phyloP scores from a whole-genome alignment of 257 asterid genomes.

The Orobanche coerulescens region DNA sequence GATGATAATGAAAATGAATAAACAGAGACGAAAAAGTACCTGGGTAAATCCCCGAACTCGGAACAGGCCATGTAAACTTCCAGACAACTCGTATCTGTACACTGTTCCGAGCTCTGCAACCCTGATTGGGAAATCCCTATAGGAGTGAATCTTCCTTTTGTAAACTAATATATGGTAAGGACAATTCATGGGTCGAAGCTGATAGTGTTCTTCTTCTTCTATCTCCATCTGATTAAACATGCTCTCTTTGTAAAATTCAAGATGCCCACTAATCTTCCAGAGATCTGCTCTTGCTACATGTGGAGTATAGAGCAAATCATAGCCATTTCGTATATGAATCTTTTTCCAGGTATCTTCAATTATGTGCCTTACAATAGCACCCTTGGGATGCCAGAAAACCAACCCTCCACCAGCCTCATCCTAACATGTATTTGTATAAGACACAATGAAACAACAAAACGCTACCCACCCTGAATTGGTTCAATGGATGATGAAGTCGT shows the following conservation, averaged over 20 bases:
- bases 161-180: conserved; percentile 93
- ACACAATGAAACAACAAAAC: conserved; percentile 4
- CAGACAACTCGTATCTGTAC: conserved; percentile 90
- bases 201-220: conserved; percentile 88
- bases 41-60: conserved; percentile 98
- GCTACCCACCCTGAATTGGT: neutral
- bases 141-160: conserved; percentile 69
- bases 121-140: conserved; percentile 88
- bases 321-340: conserved; percentile 71
- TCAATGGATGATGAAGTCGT: neutral
- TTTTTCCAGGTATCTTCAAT: conserved; percentile 92
- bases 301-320: conserved; percentile 86
- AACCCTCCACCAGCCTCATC: conserved; percentile 99
- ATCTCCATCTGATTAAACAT: conserved; percentile 93
- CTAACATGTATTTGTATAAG: conserved; percentile 38
- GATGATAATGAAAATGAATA: too few relatives aligned
- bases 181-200: conserved; percentile 99
- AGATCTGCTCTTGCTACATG: conserved; percentile 96
- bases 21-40: too few relatives aligned
- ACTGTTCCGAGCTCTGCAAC: conserved; percentile 98
- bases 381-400: conserved; percentile 99
- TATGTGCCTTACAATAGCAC: conserved; percentile 75
- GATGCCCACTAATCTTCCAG: conserved; percentile 95
- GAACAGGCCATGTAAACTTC: conserved; percentile 93
- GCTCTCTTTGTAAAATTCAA: conserved; percentile 86